Conservation (phyloP, 1,284 basidiomycete species). For the Moesziomyces sp. region DNA sequence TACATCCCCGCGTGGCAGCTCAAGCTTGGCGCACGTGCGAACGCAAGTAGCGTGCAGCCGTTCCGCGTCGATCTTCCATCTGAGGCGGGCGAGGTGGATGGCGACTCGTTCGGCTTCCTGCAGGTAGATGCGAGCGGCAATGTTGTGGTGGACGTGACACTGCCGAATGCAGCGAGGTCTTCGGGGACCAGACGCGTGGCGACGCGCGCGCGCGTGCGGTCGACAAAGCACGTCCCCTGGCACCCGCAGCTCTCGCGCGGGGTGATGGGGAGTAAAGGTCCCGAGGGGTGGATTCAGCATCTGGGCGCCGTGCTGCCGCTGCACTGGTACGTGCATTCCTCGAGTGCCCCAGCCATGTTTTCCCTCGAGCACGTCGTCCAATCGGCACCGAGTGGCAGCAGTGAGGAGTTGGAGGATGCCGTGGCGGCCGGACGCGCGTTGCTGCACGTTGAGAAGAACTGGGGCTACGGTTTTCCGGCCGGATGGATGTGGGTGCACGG, state of each 20-base stretch:
- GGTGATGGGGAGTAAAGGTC: slow-evolving; percentile 21
- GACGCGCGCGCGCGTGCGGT: slow-evolving; percentile 17
- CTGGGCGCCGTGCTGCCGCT: slow-evolving; percentile 25
- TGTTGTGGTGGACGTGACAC: slow-evolving; percentile 19
- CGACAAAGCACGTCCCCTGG: slow-evolving; percentile 22
- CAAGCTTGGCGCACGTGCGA: slow-evolving; percentile 9
- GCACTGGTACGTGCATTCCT: slow-evolving; percentile 47
- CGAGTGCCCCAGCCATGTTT: slow-evolving; percentile 21
- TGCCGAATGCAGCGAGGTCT: neutral
- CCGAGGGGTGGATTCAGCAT: slow-evolving; percentile 39
- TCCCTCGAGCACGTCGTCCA: slow-evolving; percentile 22
- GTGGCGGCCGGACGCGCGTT: slow-evolving; percentile 26
- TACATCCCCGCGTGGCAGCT: slow-evolving; percentile 36
- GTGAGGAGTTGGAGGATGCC: slow-evolving; percentile 1
- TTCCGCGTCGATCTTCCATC: slow-evolving; percentile 28
- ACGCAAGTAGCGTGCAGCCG: slow-evolving; percentile 9
- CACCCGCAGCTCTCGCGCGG: neutral
- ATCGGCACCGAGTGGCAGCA: neutral
- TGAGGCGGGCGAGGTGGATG: neutral
- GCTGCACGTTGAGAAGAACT: slow-evolving; percentile 42
- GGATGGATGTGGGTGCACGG: slow-evolving; percentile 46
- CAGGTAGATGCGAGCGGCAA: slow-evolving; percentile 23
- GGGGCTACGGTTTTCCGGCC: slow-evolving; percentile 39
- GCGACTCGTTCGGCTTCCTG: slow-evolving; percentile 14
- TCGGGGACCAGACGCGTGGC: neutral